Evolutionary conservation across 768 basidiomycete species (phyloP).

Genomic region (Trametes coccinea): DNA sequence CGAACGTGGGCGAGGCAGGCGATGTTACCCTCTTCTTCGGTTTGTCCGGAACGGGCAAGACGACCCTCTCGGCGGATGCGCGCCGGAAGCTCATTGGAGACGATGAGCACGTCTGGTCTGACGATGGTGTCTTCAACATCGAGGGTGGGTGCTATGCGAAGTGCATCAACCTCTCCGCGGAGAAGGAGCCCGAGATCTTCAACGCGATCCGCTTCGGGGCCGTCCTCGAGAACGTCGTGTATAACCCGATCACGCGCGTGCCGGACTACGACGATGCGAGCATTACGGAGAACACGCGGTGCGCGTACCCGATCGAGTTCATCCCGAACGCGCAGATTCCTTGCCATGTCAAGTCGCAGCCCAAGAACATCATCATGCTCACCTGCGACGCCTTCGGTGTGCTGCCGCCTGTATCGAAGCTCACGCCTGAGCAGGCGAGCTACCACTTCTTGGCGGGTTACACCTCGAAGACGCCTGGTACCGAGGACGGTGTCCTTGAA

Average conservation of each 20-base stretch:
- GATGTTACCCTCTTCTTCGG: conserved; percentile 99
- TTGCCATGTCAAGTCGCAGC: conserved; percentile 83
- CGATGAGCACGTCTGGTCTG: conserved; percentile 99
- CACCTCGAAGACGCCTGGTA: conserved; percentile 98
- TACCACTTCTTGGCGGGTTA: conserved; percentile 99
- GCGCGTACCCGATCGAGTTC: conserved; percentile 97
- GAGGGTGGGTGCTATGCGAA: conserved; percentile 99
- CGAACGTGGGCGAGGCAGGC: conserved; percentile 87
- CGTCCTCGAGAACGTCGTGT: conserved; percentile 99
- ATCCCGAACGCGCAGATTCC: conserved; percentile 96
- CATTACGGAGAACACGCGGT: conserved; percentile 99
- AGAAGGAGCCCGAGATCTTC: conserved; percentile 98
- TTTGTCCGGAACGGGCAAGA: conserved; percentile 97
- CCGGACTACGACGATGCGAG: conserved; percentile 96
- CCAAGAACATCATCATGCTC: conserved; percentile 94
- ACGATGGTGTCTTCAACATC: conserved; percentile 99
- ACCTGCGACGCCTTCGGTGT: conserved; percentile 99
- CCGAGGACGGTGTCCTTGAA: conserved; percentile 96
- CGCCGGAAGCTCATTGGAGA: conserved; percentile 94
- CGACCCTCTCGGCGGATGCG: conserved; percentile 96
- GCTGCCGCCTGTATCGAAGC: conserved; percentile 90
- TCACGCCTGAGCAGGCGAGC: conserved; percentile 92
- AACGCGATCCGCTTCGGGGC: conserved; percentile 93
- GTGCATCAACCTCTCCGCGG: conserved; percentile 91
- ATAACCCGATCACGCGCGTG: conserved; percentile 75